Conservation (phyloP, 2,329 filamentous ascomycete genomes). For the Fusarium nematophilum region DNA sequence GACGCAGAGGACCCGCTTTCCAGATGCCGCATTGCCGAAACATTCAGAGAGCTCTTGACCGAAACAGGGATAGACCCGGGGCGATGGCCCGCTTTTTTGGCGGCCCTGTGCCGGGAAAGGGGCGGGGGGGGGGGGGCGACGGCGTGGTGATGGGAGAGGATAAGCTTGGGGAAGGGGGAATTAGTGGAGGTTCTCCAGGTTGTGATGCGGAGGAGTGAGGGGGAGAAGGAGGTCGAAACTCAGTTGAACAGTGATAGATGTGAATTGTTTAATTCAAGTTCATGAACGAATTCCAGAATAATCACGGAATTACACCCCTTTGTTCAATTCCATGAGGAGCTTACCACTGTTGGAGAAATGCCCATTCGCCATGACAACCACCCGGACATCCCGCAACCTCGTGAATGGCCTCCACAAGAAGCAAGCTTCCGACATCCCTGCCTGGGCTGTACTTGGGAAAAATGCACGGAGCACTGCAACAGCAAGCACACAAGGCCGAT, state of each 20-base stretch:
- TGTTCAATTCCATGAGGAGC: too few relatives aligned
- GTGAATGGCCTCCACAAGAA: not conserved
- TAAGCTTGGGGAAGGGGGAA: conserved; percentile 1
- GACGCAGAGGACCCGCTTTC: conserved; percentile 9
- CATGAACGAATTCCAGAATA: too few relatives aligned
- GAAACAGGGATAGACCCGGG: conserved; percentile 22
- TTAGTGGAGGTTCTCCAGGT: conserved; percentile 21
- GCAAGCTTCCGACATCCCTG: not conserved
- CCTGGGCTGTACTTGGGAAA: not conserved
- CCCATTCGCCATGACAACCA: too few relatives aligned
- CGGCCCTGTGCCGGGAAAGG: conserved; percentile 32
- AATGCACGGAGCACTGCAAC: not conserved
- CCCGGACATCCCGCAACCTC: too few relatives aligned
- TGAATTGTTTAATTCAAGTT: too few relatives aligned
- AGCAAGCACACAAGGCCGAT: conserved; percentile 19
- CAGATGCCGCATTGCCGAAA: conserved; percentile 42
- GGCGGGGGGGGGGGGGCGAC: not conserved
- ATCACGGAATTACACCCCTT: too few relatives aligned
- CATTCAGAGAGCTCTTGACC: conserved; percentile 8
- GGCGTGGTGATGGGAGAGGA: not conserved
- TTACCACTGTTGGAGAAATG: too few relatives aligned
- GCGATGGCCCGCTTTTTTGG: conserved; percentile 23
- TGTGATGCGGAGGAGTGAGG: conserved; percentile 21
- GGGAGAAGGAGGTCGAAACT: not conserved
- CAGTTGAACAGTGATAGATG: too few relatives aligned